Conservation (phyloP, 2,329 filamentous ascomycete species). For the Monilinia aucupariae region DNA sequence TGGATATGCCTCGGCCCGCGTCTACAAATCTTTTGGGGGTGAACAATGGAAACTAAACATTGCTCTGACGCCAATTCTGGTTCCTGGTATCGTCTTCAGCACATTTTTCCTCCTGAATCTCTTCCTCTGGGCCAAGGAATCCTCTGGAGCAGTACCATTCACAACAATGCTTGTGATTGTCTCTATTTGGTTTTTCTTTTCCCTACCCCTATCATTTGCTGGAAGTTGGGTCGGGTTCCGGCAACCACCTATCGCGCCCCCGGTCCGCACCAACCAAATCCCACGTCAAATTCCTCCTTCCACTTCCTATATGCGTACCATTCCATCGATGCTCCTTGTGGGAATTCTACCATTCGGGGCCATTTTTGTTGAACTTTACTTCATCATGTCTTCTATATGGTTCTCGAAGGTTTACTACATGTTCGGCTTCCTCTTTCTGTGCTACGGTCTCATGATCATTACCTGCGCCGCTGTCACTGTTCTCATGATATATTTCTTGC, state of each 20-base stretch:
- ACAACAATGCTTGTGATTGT: conserved; percentile 94
- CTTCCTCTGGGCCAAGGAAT: conserved; percentile 90
- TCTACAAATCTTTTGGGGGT: conserved; percentile 92
- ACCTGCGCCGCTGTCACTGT: conserved; percentile 90
- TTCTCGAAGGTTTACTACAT: conserved; percentile 99
- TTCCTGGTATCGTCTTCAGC: conserved; percentile 80
- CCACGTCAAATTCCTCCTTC: conserved; percentile 89
- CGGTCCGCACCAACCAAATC: conserved; percentile 95
- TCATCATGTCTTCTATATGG: conserved; percentile 99
- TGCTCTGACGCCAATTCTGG: conserved; percentile 73
- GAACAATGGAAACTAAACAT: conserved; percentile 96
- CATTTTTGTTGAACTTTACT: conserved; percentile 97
- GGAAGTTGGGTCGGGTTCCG: conserved; percentile 95
- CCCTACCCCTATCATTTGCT: conserved; percentile 80
- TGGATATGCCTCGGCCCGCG: conserved; percentile 79
- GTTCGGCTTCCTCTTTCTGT: conserved; percentile 98
- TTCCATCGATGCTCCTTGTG: conserved; percentile 87
- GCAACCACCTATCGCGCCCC: conserved; percentile 62
- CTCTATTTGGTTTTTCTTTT: conserved; percentile 94
- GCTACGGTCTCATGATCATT: conserved; percentile 95
- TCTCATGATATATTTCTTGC: conserved; percentile 90
- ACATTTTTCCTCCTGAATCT: conserved; percentile 92
- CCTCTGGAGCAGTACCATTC: conserved; percentile 91
- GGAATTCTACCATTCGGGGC: conserved; percentile 91
- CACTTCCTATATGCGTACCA: conserved; percentile 73